Base-by-base conservation (phyloP, 495 filamentous ascomycete genomes). In the Opeltia flavorubescens region DNA sequence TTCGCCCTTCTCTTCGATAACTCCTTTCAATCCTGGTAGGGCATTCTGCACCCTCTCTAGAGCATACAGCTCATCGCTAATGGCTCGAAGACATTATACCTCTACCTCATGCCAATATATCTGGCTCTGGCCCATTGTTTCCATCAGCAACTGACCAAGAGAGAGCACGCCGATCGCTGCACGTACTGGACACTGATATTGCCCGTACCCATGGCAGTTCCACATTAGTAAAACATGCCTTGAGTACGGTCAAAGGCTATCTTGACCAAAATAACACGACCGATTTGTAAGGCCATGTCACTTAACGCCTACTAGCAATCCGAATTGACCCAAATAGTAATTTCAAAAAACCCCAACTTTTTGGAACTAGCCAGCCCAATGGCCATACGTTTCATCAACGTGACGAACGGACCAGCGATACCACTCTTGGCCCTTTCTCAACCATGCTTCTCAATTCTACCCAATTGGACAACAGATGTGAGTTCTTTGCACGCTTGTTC, bases 1-100 rank as follows among this genome's bases (percentile, higher is more conserved):
- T 63, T 89, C 93, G 13, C 89, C 91, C 2, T 81, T 95, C 61
- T 86, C 84, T 20, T 93, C 86, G 20, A 78, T 95, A 46, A 75
- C 89, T 43, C 81, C 93, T 4, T 94, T 95, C 64, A 79, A 80
- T 50, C 70, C 89, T 50, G 81, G 91, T 94, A 68, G 47, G 49
- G 55, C 43, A 49, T 27, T 33, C 34, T 26, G 41, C 17, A 41
- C 30, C 20, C 28, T 42, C 40, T 41, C 50, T 51, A 50, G 20
- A 26, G 42, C 46, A 33, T 41, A 39, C 26, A 40, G 48, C 27
- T 50, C 53, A 44, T 3, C 42, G 25, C 25, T 44, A 48, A 55
- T 36, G 35, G 48, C 53, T 41, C 39, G 3, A 30, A 86, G 83
- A 76, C 55, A 71, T 84, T 25, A 75, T 89, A 46, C 80, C 78